A percentile compares a stretch with the other conserved stretches of the same genome.
Evolutionary conservation across 371 early-diverging fungal genomes (phyloP).

Genomic region (Thermomucor indicae-seudaticae): DNA sequence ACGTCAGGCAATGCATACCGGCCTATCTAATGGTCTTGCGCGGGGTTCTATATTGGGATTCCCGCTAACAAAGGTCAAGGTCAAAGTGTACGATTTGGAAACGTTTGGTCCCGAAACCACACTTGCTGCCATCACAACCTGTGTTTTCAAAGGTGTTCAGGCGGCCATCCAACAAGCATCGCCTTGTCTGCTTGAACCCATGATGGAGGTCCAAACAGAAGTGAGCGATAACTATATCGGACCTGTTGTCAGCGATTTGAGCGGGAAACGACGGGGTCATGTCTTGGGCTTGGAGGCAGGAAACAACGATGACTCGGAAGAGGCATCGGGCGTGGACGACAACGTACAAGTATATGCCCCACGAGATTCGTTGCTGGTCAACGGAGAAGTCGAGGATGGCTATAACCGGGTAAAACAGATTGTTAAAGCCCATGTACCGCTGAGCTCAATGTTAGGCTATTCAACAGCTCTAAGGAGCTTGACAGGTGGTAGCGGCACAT

Average conservation of each 20-base stretch:
- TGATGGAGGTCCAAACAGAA: slow-evolving; percentile 76
- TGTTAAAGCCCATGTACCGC: slow-evolving; percentile 72
- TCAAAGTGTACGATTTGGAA: slow-evolving; percentile 49
- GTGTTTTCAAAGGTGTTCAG: slow-evolving; percentile 58
- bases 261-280: slow-evolving; percentile 73
- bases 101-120: slow-evolving; percentile 68
- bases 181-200: slow-evolving; percentile 79
- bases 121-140: slow-evolving; percentile 60
- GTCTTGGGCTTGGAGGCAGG: slow-evolving; percentile 51
- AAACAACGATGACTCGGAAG: slow-evolving; percentile 17
- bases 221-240: slow-evolving; percentile 78
- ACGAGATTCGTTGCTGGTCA: slow-evolving; percentile 36
- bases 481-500: slow-evolving; percentile 82
- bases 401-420: slow-evolving; percentile 46
- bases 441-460: slow-evolving; percentile 87
- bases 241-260: slow-evolving; percentile 75
- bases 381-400: slow-evolving; percentile 24
- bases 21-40: slow-evolving; percentile 67
- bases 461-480: slow-evolving; percentile 79
- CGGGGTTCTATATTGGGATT: slow-evolving; percentile 83
- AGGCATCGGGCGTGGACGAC: slow-evolving; percentile 13
- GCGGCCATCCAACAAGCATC: slow-evolving; percentile 54
- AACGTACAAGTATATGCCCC: slow-evolving; percentile 49
- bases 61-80: slow-evolving; percentile 66
- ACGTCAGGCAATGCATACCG: slow-evolving; percentile 60